These are phyloP conservation scores for Malus fusca DNA, from an alignment of 306 rosid genomes.

Conservation along the genomic window DNA sequence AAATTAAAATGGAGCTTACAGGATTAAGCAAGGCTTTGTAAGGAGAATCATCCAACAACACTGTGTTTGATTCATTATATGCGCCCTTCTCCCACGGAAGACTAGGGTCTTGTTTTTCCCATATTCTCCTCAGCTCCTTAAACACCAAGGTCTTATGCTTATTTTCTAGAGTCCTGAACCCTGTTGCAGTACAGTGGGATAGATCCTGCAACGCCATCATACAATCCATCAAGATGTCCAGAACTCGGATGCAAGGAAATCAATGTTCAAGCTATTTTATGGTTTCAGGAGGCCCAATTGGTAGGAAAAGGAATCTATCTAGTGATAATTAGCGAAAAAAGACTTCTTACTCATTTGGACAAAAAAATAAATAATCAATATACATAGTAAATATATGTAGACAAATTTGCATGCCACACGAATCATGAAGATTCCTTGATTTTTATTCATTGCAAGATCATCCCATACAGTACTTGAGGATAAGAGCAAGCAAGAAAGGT, in stretches of 20 bases:
- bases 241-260: not conserved
- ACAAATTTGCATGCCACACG: not conserved
- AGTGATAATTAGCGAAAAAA: not conserved
- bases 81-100: constrained; percentile 77
- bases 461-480: not conserved
- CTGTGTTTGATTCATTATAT: constrained; percentile 58
- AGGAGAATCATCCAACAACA: constrained; percentile 86
- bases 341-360: not conserved
- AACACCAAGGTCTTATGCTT: constrained; percentile 54
- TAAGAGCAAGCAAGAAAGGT: not conserved
- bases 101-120: constrained; percentile 65
- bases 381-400: not conserved
- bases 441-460: not conserved
- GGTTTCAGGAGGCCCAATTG: not conserved
- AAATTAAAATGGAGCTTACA: constrained; percentile 21
- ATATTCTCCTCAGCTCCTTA: constrained; percentile 70
- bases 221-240: not conserved
- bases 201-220: constrained; percentile 36
- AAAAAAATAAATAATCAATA: not conserved
- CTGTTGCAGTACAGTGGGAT: constrained; percentile 54
- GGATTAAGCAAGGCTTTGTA: constrained; percentile 82
- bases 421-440: not conserved
- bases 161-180: constrained; percentile 51
- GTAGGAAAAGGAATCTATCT: not conserved
- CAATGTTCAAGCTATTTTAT: not conserved